Conservation (phyloP, 805 yeast genomes). For the Candida palmyrensis region DNA sequence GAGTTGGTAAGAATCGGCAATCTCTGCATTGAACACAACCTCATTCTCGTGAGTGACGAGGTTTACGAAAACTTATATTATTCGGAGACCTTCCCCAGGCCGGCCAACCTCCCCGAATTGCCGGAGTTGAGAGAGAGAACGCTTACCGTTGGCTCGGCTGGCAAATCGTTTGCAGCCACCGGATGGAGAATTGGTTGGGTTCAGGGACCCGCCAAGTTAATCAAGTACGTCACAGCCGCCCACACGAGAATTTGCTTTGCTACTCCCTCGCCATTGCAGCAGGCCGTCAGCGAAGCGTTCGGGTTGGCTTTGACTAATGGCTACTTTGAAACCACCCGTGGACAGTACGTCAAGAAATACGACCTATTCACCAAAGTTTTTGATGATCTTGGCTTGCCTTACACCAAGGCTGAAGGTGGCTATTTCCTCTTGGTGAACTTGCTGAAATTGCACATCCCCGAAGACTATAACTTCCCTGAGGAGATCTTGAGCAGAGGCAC, state of each 20-base stretch:
- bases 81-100: conserved; percentile 63
- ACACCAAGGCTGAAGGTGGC: conserved; percentile 90
- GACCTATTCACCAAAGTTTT: conserved; percentile 68
- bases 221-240: conserved; percentile 79
- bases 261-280: conserved; percentile 88
- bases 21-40: conserved; percentile 78
- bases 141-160: conserved; percentile 93
- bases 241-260: conserved; percentile 93
- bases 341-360: conserved; percentile 67
- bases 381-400: conserved; percentile 84
- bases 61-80: conserved; percentile 91
- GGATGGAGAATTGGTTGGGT: conserved; percentile 99
- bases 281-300: conserved; percentile 81
- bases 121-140: conserved; percentile 79
- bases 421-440: conserved; percentile 89
- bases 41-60: conserved; percentile 84
- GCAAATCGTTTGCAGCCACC: conserved; percentile 97
- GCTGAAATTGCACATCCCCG: conserved; percentile 74
- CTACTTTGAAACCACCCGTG: conserved; percentile 68
- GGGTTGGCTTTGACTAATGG: conserved; percentile 51
- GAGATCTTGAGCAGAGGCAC: conserved; percentile 61
- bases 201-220: conserved; percentile 76
- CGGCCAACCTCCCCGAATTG: conserved; percentile 61
- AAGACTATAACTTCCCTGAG: conserved; percentile 63
- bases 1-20: conserved; percentile 64